phyloP scores from a whole-genome alignment of 306 rosid species.

The Pyrus pyrifolia region DNA sequence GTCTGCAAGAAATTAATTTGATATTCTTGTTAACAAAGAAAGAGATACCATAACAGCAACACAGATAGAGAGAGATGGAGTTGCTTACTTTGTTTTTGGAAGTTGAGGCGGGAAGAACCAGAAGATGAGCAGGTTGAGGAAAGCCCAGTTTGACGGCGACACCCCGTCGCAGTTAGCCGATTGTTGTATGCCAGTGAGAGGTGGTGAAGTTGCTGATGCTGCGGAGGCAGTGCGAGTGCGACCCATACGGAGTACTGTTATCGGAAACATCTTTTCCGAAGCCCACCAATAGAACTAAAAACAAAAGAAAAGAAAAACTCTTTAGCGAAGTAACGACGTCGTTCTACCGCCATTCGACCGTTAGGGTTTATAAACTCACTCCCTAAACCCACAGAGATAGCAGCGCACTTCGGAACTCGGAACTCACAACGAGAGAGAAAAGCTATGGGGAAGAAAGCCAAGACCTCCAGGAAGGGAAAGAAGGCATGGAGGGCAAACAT shows the following conservation, averaged over 20 bases:
- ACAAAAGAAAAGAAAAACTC: background rate
- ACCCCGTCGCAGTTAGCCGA: background rate
- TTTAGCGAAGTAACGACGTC: background rate
- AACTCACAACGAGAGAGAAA: background rate
- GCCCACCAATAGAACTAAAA: too few species aligned
- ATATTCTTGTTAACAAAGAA: background rate
- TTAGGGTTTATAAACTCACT: background rate
- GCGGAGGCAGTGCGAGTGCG: too few species aligned
- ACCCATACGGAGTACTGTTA: too few species aligned
- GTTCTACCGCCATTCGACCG: background rate
- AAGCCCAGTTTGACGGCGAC: slow-evolving; percentile 15
- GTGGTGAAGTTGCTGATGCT: too few species aligned
- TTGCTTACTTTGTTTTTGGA: slow-evolving; percentile 22
- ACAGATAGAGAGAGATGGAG: background rate
- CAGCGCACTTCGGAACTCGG: too few species aligned
- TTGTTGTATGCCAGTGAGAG: too few species aligned
- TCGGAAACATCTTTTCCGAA: background rate
- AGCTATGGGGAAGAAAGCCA: slow-evolving; percentile 73
- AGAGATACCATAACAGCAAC: background rate
- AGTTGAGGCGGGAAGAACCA: slow-evolving; percentile 5
- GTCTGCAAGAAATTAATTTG: slow-evolving; percentile 13
- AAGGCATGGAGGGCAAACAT: slow-evolving; percentile 89
- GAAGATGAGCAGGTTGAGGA: slow-evolving; percentile 16
- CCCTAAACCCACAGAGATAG: background rate
- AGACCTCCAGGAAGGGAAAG: slow-evolving; percentile 76